Percentiles rank a stretch among this genome's conserved stretches.
These are phyloP conservation scores for Parietaria judaica DNA, from an alignment of 306 rosid genomes.

Conservation along the genomic window DNA sequence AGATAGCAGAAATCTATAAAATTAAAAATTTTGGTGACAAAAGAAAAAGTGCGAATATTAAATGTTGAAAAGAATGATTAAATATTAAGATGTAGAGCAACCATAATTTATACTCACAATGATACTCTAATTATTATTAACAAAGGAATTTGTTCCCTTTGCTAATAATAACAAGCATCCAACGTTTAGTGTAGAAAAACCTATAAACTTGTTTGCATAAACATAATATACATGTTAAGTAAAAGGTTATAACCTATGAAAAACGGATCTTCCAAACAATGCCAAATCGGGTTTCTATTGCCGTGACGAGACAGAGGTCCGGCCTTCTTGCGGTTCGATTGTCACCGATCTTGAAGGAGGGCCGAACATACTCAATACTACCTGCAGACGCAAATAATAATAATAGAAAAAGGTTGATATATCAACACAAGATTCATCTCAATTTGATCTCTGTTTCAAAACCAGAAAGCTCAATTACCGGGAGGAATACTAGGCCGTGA, in stretches of 20 bases:
- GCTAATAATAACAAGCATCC: too few relatives aligned
- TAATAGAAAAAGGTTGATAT: background rate
- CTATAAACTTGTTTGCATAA: too few relatives aligned
- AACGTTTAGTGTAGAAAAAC: too few relatives aligned
- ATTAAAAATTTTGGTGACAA: too few relatives aligned
- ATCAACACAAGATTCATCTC: background rate
- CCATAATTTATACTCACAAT: too few relatives aligned
- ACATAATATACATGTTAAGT: slow-evolving; percentile 14
- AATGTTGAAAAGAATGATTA: too few relatives aligned
- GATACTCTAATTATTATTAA: too few relatives aligned
- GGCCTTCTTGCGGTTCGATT: slow-evolving; percentile 44
- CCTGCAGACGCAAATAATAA: slow-evolving; percentile 35
- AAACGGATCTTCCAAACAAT: background rate
- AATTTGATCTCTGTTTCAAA: background rate
- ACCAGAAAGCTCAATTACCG: slow-evolving; percentile 37
- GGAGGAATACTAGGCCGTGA: slow-evolving; percentile 94
- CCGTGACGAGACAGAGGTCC: slow-evolving; percentile 45
- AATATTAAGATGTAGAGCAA: too few relatives aligned
- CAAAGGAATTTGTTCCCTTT: too few relatives aligned
- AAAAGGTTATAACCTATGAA: background rate
- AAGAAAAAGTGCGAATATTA: too few relatives aligned
- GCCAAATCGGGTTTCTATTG: slow-evolving; percentile 1
- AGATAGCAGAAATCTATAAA: too few relatives aligned
- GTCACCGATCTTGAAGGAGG: slow-evolving; percentile 74
- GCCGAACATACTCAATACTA: slow-evolving; percentile 77